Conservation (phyloP, 1,284 basidiomycete species). For the Leucoagaricus sp. region DNA sequence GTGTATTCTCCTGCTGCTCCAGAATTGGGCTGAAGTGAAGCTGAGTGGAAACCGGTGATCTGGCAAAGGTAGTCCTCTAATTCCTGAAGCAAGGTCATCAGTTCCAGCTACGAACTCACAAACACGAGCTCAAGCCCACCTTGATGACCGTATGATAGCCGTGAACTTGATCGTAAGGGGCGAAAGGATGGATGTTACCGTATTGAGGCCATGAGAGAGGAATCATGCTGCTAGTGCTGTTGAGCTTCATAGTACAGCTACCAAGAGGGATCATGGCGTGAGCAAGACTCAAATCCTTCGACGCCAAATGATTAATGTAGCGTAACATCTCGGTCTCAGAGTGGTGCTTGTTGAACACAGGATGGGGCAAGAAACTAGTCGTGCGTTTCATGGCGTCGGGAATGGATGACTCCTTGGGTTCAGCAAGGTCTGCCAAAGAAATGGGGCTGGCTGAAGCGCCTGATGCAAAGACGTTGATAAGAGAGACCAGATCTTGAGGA, state of each 20-base stretch:
- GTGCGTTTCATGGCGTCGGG: slow-evolving; percentile 68
- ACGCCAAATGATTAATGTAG: slow-evolving; percentile 92
- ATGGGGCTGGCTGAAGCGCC: slow-evolving; percentile 47
- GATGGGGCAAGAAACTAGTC: slow-evolving; percentile 80
- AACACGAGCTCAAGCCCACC: slow-evolving; percentile 36
- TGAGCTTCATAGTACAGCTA: slow-evolving; percentile 96
- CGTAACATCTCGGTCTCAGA: slow-evolving; percentile 98
- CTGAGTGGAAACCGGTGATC: slow-evolving; percentile 94
- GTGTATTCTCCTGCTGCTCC: slow-evolving; percentile 97
- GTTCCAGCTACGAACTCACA: not conserved
- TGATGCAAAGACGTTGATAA: slow-evolving; percentile 84
- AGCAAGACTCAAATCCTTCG: slow-evolving; percentile 92
- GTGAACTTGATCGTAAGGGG: slow-evolving; percentile 85
- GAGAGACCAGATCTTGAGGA: slow-evolving; percentile 69
- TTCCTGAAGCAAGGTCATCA: slow-evolving; percentile 51
- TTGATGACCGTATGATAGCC: slow-evolving; percentile 87
- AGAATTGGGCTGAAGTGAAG: slow-evolving; percentile 96
- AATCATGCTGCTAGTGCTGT: slow-evolving; percentile 96
- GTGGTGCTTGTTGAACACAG: slow-evolving; percentile 94
- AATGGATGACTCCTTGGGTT: slow-evolving; percentile 43
- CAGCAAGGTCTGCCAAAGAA: slow-evolving; percentile 43
- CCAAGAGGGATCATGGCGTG: slow-evolving; percentile 98
- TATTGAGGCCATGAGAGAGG: slow-evolving; percentile 96
- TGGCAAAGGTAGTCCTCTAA: slow-evolving; percentile 89
- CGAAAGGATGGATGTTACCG: slow-evolving; percentile 90